Evolutionary conservation across 208 protist species (phyloP), one percentile per base, ranked within the genome.

Genomic region (Crithidia acanthocephali): DNA sequence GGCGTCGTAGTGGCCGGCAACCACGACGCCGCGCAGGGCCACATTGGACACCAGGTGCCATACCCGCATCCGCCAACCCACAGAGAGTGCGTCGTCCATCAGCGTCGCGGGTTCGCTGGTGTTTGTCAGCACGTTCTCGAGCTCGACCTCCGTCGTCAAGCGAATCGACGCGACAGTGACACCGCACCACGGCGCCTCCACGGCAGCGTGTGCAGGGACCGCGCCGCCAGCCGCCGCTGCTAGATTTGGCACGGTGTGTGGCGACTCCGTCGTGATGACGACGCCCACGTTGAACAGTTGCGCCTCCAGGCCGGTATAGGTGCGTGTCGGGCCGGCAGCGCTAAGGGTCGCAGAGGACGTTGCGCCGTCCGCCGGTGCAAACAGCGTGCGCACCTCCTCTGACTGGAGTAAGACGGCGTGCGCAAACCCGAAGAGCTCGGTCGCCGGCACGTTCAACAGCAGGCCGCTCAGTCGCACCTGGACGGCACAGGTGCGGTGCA

Each of bases 1-100:
- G 2, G 23, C 44, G 16, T 11, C 66, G 58, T 44, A 27, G 44
- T 40, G 52, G 0, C 57, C 33, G 16, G 72, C 53, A 7, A 78
- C 20, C 9, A 68, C 59, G 0, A 78, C 32, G 5, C 59, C 65
- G 9, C 48, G 37, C 25, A 72, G 0, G 5, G 28, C 23, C 15
- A 67, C 40, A 3, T 44, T 7, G 15, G 47, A 57, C 4, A 72
- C 48, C 18, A 61, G 51, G 44, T 72, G 72, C 64, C 64, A 72
- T 33, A 78, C 45, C 59, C 48, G 72, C 42, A 78, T 45, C 57
- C 65, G 47, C 59, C 65, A 72, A 2, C 52, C 65, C 8, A 23
- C 28, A 20, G 45, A 20, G 5, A 59, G 32, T 2, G 33, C 52
- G 33, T 68, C 72, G 51, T 61, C 59, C 30, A 72, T 64, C 30